Base-by-base conservation (phyloP, 805 yeast species). In the Priceomyces haplophilus region DNA sequence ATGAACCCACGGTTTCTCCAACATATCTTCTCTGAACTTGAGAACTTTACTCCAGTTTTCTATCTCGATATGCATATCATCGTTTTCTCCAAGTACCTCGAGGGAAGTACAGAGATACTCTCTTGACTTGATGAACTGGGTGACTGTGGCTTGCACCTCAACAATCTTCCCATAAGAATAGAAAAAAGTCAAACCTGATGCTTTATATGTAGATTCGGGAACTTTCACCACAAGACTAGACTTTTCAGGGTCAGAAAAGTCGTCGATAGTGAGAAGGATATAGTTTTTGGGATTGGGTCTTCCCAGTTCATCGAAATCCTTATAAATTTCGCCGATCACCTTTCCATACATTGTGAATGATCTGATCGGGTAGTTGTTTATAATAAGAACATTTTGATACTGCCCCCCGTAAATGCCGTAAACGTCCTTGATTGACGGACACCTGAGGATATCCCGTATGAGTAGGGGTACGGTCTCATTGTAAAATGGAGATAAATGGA, bases 311-410 rank as follows among this genome's bases (percentile, higher is more conserved):
- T 40, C 43, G 18, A 29, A 37, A 13, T 51, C 54, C 24, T 43
- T 52, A 36, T 42, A 49, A 25, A 18, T 49, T 35, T 30, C 67
- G 31, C 43, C 67, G 54, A 44, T 49, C 10, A 69, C 48, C 7
- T 58, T 52, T 2, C 75, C 75, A 19, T 49, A 41, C 0, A 69
- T 45, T 4, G 40, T 45, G 1, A 63, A 43, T 7, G 37, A 45
- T 20, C 45, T 49, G 0, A 70, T 48, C 3, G 76, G 76, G 46
- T 67, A 57, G 44, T 69, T 70, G 30, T 58, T 56, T 3, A 69
- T 50, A 33, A 62, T 40, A 8, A 57, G 13, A 13, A 43, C 47
- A 34, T 47, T 44, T 3, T 36, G 27, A 15, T 42, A 32, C 18
- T 41, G 41, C 13, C 34, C 20, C 25, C 49, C 57, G 39, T 45